A percentile compares a stretch with the other conserved stretches of the same genome.
These are phyloP conservation scores for Blastomyces silverae DNA, from an alignment of 2,329 filamentous ascomycete genomes.

Conservation along the genomic window DNA sequence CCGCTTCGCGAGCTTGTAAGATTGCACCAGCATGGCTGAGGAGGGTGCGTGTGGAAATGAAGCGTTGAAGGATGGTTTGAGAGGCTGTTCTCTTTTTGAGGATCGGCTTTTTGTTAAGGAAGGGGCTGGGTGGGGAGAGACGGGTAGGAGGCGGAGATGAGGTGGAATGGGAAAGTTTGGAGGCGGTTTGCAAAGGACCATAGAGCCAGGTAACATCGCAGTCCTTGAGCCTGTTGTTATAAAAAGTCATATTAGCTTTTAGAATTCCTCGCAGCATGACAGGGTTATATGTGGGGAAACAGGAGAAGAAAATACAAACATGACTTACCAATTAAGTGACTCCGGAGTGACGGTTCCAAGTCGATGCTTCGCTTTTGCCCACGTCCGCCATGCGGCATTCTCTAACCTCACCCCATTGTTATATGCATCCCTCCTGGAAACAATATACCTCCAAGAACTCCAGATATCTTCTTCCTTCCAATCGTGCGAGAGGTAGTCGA, in stretches of 20 bases:
- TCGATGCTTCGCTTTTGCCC: conserved; percentile 86
- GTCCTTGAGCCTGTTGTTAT: conserved; percentile 71
- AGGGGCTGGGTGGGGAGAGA: conserved; percentile 56
- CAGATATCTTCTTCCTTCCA: conserved; percentile 96
- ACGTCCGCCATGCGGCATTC: conserved; percentile 95
- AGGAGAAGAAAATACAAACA: neutral
- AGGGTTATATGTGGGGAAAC: neutral
- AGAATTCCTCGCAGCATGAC: neutral
- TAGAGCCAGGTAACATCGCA: conserved; percentile 98
- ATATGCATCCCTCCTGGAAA: conserved; percentile 70
- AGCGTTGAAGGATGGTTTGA: conserved; percentile 86
- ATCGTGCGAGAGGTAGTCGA: conserved; percentile 90
- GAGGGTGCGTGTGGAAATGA: conserved; percentile 78
- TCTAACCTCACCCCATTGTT: conserved; percentile 76
- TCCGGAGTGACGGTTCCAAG: conserved; percentile 85
- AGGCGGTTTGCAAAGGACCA: conserved; percentile 74
- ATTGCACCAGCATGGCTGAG: conserved; percentile 83
- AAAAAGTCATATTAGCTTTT: conserved; percentile 16
- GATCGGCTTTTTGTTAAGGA: conserved; percentile 76
- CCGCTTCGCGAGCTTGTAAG: conserved; percentile 71
- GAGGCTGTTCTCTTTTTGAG: conserved; percentile 96
- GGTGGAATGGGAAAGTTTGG: conserved; percentile 46
- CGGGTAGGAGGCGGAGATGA: conserved; percentile 48
- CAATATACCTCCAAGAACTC: conserved; percentile 93
- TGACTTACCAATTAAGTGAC: conserved; percentile 74